Conservation (phyloP, 2,329 filamentous ascomycete species). For the Hypoxylon sp. region DNA sequence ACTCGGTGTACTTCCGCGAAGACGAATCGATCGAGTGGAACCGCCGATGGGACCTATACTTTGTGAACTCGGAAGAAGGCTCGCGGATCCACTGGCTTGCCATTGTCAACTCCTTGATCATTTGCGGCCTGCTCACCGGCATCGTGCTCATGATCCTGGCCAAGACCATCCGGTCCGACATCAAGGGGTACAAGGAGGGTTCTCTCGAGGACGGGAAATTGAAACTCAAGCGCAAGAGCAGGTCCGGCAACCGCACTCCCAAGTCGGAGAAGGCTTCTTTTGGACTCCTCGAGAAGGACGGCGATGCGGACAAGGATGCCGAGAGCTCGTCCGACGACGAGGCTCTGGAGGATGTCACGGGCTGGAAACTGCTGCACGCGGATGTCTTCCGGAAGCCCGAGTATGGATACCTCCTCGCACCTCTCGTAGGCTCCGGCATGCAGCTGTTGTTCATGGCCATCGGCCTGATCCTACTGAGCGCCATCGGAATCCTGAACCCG, state of each 20-base stretch:
- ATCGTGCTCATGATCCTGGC: slow-evolving; percentile 83
- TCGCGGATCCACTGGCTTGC: slow-evolving; percentile 87
- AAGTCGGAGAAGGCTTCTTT: slow-evolving; percentile 60
- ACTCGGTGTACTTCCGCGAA: slow-evolving; percentile 89
- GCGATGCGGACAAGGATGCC: slow-evolving; percentile 60
- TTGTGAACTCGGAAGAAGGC: slow-evolving; percentile 85
- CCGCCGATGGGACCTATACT: slow-evolving; percentile 88
- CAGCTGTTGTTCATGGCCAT: slow-evolving; percentile 85
- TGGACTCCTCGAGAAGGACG: slow-evolving; percentile 68
- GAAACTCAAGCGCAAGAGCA: slow-evolving; percentile 60
- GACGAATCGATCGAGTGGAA: slow-evolving; percentile 83
- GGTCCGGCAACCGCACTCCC: slow-evolving; percentile 56
- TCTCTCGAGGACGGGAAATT: slow-evolving; percentile 72
- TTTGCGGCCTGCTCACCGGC: slow-evolving; percentile 79
- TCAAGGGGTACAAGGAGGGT: slow-evolving; percentile 76
- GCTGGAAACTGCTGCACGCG: slow-evolving; percentile 89
- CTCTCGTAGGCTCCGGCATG: slow-evolving; percentile 84
- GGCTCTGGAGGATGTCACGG: slow-evolving; percentile 78
- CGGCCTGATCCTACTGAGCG: slow-evolving; percentile 76
- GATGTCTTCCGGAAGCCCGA: slow-evolving; percentile 83
- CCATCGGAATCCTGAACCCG: slow-evolving; percentile 81
- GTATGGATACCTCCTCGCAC: slow-evolving; percentile 77
- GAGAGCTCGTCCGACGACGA: slow-evolving; percentile 75
- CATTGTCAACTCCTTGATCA: slow-evolving; percentile 86
- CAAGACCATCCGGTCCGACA: slow-evolving; percentile 79